These are phyloP conservation scores for Umbilicaria muhlenbergii DNA, from an alignment of 495 filamentous ascomycete species.

Conservation along the genomic window DNA sequence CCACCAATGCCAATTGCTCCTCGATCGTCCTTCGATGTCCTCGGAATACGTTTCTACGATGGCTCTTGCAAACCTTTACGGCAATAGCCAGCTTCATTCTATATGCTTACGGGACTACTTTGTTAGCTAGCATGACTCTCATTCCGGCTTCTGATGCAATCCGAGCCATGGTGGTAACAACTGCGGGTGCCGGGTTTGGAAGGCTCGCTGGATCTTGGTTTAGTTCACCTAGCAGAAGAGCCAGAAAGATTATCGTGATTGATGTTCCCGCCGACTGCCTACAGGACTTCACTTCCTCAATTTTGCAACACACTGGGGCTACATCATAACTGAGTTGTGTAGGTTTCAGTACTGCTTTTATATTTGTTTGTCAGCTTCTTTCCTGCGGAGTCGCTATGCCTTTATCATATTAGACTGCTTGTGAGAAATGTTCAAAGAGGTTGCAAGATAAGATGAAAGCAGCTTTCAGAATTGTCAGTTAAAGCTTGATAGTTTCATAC, in stretches of 20 bases:
- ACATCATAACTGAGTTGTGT: too few species aligned
- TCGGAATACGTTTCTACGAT: not conserved
- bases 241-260: not conserved
- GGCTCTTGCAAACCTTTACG: conserved; percentile 2
- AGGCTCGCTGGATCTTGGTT: conserved; percentile 2
- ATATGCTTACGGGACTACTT: conserved; percentile 1
- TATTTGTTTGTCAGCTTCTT: too few species aligned
- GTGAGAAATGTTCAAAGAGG: too few species aligned
- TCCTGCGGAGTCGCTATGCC: too few species aligned
- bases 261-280: conserved; percentile 2
- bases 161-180: conserved; percentile 1
- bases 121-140: conserved; percentile 5
- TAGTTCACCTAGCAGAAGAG: not conserved
- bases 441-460: too few species aligned
- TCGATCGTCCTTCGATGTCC: conserved; percentile 1
- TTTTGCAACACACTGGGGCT: too few species aligned
- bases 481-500: too few species aligned
- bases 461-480: too few species aligned
- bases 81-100: not conserved
- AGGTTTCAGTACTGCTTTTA: too few species aligned
- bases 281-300: too few species aligned
- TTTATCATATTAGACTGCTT: too few species aligned
- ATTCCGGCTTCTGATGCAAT: conserved; percentile 4
- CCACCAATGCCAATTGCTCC: not conserved
- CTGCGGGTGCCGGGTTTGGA: conserved; percentile 1